These are phyloP conservation scores for Aspergillus baeticus DNA, from an alignment of 495 filamentous ascomycete genomes.

Conservation along the genomic window DNA sequence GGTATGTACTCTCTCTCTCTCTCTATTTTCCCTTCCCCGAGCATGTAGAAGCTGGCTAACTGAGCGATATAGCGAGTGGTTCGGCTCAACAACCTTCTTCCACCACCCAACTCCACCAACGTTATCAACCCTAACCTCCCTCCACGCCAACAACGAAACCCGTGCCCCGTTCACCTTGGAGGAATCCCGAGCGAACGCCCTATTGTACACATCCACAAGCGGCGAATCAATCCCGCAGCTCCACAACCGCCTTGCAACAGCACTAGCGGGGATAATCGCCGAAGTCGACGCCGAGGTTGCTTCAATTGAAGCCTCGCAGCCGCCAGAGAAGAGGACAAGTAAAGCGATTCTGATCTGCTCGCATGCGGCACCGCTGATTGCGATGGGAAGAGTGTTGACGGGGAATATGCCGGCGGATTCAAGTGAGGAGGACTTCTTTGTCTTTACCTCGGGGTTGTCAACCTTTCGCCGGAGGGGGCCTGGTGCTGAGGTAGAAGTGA, in stretches of 20 bases:
- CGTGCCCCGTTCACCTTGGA: conserved; percentile 36
- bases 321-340: conserved; percentile 26
- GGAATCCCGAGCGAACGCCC: conserved; percentile 52
- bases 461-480: conserved; percentile 44
- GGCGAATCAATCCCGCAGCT: conserved; percentile 79
- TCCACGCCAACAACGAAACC: conserved; percentile 40
- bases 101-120: conserved; percentile 77
- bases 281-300: conserved; percentile 61
- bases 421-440: conserved; percentile 72
- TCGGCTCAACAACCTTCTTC: conserved; percentile 66
- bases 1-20: conserved; percentile 38
- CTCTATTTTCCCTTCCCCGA: neutral
- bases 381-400: conserved; percentile 77
- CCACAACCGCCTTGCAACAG: conserved; percentile 74
- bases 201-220: conserved; percentile 60
- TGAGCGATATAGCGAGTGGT: conserved; percentile 70
- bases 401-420: conserved; percentile 68
- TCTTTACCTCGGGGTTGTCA: conserved; percentile 82
- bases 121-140: conserved; percentile 50
- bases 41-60: neutral
- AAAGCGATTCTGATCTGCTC: conserved; percentile 77
- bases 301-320: conserved; percentile 25
- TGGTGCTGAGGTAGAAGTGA: conserved; percentile 19
- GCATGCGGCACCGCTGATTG: conserved; percentile 89
- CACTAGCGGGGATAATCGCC: conserved; percentile 67